Base-by-base conservation (phyloP, 1,284 basidiomycete genomes). In the Rhodotorula sp. region DNA sequence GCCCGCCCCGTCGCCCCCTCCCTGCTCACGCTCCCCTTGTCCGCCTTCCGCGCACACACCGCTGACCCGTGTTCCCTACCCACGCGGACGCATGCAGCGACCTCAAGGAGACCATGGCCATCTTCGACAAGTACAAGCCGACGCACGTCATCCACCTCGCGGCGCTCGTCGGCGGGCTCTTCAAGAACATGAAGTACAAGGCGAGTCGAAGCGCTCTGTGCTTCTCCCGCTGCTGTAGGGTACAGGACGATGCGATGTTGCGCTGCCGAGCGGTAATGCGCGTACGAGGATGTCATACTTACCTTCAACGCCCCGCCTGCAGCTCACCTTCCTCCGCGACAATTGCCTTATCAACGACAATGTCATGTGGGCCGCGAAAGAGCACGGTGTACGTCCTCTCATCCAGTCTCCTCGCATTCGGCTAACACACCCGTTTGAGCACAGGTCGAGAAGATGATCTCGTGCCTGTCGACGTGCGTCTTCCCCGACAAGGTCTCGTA, bases 291-390 rank as follows among this genome's bases (percentile, higher is more conserved):
- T 15, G 19, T 1, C 27, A n/a, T 13, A 6, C 48, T 61, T 25
- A 37, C 34, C 19, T 27, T 13, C 1, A 2, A 25, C 27, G 0
- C 15, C 32, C n/a, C 46, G n/a, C 22, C 1, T 13, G 21, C 71
- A 91, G 89, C 85, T 90, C 67, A 91, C 90, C 34, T 94, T 95
- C 85, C 85, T 94, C 36, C 88, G 92, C 51, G 92, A 95, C 79
- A 96, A 95, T 82, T 86, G 90, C 77, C 85, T 91, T 70, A 95
- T 96, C 83, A 96, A 96, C 82, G 91, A 94, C 80, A 91, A 93
- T 80, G 87, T 96, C 58, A 85, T 95, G 39, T 87, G 92, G 79
- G 85, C 86, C 39, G 85, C 91, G 7, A 86, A 91, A 80, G 84
- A 87, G 73, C 83, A 85, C 77, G 84, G 87, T 34, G 80, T 80